A percentile compares a stretch with the other conserved stretches of the same genome.
phyloP scores from a whole-genome alignment of 1,139 yeast genomes.

The Yamadazyma songkhlaensis region DNA sequence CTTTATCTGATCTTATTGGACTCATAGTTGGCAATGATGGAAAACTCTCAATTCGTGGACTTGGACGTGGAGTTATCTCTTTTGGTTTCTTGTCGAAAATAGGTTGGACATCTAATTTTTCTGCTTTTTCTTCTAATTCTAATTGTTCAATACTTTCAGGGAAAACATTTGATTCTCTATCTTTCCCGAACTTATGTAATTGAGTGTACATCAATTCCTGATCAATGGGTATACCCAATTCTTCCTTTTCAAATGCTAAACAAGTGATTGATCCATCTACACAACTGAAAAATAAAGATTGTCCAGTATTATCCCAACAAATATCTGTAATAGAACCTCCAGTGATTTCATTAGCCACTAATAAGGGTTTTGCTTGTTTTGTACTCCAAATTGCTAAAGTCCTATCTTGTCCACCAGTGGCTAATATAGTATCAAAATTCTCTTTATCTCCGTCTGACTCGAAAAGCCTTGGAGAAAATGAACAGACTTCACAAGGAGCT shows the following conservation, averaged over 20 bases:
- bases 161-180: constrained; percentile 74
- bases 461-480: constrained; percentile 77
- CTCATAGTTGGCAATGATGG: neutral
- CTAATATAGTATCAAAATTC: constrained; percentile 52
- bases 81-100: neutral
- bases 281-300: constrained; percentile 67
- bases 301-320: constrained; percentile 79
- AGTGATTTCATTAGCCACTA: constrained; percentile 62
- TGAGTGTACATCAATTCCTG: constrained; percentile 63
- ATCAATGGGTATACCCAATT: constrained; percentile 72
- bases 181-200: constrained; percentile 83
- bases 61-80: neutral
- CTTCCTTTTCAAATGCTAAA: constrained; percentile 64
- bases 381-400: constrained; percentile 73
- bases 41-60: constrained; percentile 1
- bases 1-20: neutral
- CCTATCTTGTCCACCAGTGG: constrained; percentile 80
- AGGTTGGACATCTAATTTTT: constrained; percentile 4
- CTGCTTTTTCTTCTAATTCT: constrained; percentile 54
- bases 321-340: constrained; percentile 68
- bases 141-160: constrained; percentile 88
- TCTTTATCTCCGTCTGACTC: constrained; percentile 12
- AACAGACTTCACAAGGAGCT: constrained; percentile 92
- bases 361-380: constrained; percentile 54
- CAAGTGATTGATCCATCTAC: constrained; percentile 81